phyloP scores from a whole-genome alignment of 345 rosid species.

The Lagerstroemia speciosa region DNA sequence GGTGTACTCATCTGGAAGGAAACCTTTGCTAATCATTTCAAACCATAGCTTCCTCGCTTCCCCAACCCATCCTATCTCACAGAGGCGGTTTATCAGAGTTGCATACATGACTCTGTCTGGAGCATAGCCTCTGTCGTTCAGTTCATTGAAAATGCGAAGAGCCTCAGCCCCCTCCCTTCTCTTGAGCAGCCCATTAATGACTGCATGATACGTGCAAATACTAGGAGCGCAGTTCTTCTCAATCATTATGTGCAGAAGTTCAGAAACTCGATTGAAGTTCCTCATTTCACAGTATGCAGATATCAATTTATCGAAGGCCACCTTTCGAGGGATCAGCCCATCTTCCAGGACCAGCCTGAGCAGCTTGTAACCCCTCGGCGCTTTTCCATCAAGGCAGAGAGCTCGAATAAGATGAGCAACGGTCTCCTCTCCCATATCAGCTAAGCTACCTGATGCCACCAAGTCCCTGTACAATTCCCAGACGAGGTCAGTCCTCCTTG shows the following conservation, averaged over 20 bases:
- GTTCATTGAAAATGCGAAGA: conserved; percentile 31
- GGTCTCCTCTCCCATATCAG: conserved; percentile 26
- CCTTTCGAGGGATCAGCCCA: conserved; percentile 27
- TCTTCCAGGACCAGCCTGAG: conserved; percentile 35
- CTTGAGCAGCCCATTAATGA: conserved; percentile 45
- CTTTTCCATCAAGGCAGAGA: conserved; percentile 31
- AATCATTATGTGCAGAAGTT: conserved; percentile 43
- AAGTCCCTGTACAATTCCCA: conserved; percentile 39
- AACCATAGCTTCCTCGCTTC: conserved; percentile 39
- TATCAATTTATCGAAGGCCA: conserved; percentile 31
- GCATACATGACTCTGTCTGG: conserved; percentile 32
- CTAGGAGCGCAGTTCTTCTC: conserved; percentile 27
- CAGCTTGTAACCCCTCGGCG: conserved; percentile 32
- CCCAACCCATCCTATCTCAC: conserved; percentile 21
- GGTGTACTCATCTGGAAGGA: conserved; percentile 30
- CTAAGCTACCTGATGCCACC: conserved; percentile 27
- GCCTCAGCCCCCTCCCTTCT: conserved; percentile 23
- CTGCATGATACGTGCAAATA: conserved; percentile 33
- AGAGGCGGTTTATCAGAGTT: conserved; percentile 38
- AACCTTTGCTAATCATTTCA: conserved; percentile 39
- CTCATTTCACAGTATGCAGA: conserved; percentile 20
- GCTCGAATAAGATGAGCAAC: conserved; percentile 34
- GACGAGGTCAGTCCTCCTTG: conserved; percentile 32
- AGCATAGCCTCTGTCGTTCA: conserved; percentile 46
- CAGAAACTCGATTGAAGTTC: conserved; percentile 29